Evolutionary conservation across 106 monocot genomes (phyloP), one percentile per base, ranked within the genome.

Genomic region (Gastrodia elata): DNA sequence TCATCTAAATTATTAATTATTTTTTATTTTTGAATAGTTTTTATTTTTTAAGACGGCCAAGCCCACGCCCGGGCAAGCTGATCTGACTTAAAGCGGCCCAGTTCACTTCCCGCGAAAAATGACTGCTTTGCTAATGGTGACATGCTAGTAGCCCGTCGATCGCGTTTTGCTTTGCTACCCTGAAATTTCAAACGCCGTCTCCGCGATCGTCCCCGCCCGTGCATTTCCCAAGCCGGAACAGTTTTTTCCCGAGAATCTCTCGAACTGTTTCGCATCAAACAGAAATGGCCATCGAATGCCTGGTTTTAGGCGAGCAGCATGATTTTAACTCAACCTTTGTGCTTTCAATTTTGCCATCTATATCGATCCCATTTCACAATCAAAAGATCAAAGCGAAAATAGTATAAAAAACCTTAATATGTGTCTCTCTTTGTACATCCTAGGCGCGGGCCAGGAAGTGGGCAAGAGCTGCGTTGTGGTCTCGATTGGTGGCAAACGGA

Each of bases 391-490:
- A 15, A 15, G 34, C 7, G 32, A 24, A 40, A 40, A 11, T n/a
- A 40, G 26, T n/a, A 64, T 7, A 8, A 32, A 40, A 25, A 39
- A 25, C 0, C 18, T 4, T 16, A 11, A 15, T 37, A 10, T 26
- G 2, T 5, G 24, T 26, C 5, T 41, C 11, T 38, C 15, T 28
- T 2, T 39, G 38, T 15, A 18, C 69, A n/a, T 40, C 40, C 10
- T 77, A 93, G 93, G 97, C 14, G 97, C 97, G 32, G 97, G 97
- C 14, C 97, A 93, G 74, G 88, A 90, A 72, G 97, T 98, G n/a
- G 97, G 97, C 68, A 98, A 98, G 88, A 98, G 97, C 80, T 98
- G 97, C 78, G 87, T 88, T 8, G 88, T 98, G 74, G 90, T 81
- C 15, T 83, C 78, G n/a, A 77, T 93, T 34, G 88, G 86, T 0